Percentiles rank a stretch among this genome's conserved stretches.
Evolutionary conservation across 2,329 filamentous ascomycete genomes (phyloP).

Genomic region (Davidsoniella neocaledoniae): DNA sequence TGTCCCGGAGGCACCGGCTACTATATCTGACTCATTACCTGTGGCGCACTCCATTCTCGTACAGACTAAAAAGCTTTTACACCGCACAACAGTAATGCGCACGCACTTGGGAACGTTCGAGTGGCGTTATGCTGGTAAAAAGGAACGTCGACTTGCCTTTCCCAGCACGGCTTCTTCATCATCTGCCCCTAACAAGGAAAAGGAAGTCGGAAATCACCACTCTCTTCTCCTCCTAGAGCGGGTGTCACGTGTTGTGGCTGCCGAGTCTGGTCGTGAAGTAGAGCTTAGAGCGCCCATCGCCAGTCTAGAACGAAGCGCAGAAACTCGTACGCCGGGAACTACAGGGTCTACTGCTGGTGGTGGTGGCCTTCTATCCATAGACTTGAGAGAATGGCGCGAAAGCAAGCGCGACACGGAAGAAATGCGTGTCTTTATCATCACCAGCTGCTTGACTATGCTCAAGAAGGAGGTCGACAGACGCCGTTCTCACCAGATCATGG

Average conservation of each 20-base stretch:
- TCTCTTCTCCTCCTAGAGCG: conserved; percentile 35
- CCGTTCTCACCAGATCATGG: conserved; percentile 30
- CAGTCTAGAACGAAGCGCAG: conserved; percentile 26
- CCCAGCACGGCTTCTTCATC: conserved; percentile 11
- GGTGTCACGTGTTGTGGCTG: conserved; percentile 20
- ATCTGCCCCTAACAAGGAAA: too few species aligned
- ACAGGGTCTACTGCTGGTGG: conserved; percentile 27
- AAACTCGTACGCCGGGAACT: conserved; percentile 25
- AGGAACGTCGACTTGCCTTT: conserved; percentile 27
- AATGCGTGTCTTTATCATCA: conserved; percentile 28
- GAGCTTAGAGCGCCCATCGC: conserved; percentile 23
- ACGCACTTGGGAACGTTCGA: conserved; percentile 33
- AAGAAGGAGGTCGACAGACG: conserved; percentile 48
- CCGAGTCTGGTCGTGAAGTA: conserved; percentile 15
- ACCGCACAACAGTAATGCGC: conserved; percentile 27
- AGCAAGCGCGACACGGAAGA: conserved; percentile 19
- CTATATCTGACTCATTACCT: conserved; percentile 9
- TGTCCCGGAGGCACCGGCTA: too few species aligned
- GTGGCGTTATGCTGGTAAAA: conserved; percentile 36
- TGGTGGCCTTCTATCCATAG: conserved; percentile 30
- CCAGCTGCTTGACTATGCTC: conserved; percentile 42
- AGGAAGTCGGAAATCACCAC: conserved; percentile 13
- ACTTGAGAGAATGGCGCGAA: conserved; percentile 22
- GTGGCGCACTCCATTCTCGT: conserved; percentile 15
- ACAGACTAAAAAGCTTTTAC: conserved; percentile 14